Percentiles rank a stretch among this genome's conserved stretches.
Evolutionary conservation across 1,284 basidiomycete species (phyloP).

Genomic region (Testicularia cyperi): DNA sequence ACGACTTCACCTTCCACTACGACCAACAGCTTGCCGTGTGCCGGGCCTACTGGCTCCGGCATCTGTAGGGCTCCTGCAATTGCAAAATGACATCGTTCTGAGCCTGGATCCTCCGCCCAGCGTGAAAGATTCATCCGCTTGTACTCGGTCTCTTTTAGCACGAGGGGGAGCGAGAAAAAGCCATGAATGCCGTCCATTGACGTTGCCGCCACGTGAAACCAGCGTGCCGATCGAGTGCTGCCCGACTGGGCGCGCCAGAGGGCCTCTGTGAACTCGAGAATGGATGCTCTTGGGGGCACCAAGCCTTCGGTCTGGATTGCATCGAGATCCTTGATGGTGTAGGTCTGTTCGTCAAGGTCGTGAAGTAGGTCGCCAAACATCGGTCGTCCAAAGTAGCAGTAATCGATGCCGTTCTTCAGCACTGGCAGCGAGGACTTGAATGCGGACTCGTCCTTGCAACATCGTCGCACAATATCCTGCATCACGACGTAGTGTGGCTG

Average conservation of each 20-base stretch:
- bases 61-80: too few relatives aligned
- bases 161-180: background rate
- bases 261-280: background rate
- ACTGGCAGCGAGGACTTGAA: conserved; percentile 8
- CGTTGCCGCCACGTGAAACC: background rate
- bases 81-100: too few relatives aligned
- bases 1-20: background rate
- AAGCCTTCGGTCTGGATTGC: background rate
- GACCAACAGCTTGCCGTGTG: too few relatives aligned
- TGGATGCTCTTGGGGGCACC: background rate
- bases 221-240: background rate
- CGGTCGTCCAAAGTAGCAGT: conserved; percentile 15
- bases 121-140: too few relatives aligned
- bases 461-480: conserved; percentile 10
- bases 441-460: conserved; percentile 1
- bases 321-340: background rate
- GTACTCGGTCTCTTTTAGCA: too few relatives aligned
- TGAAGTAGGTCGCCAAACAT: conserved; percentile 9
- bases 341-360: conserved; percentile 4
- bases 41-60: too few relatives aligned
- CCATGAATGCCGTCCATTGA: background rate
- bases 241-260: background rate
- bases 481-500: conserved; percentile 8
- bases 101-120: too few relatives aligned
- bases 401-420: conserved; percentile 17